Conservation (phyloP, 257 asterid species). For the Ehretia macrophylla region DNA sequence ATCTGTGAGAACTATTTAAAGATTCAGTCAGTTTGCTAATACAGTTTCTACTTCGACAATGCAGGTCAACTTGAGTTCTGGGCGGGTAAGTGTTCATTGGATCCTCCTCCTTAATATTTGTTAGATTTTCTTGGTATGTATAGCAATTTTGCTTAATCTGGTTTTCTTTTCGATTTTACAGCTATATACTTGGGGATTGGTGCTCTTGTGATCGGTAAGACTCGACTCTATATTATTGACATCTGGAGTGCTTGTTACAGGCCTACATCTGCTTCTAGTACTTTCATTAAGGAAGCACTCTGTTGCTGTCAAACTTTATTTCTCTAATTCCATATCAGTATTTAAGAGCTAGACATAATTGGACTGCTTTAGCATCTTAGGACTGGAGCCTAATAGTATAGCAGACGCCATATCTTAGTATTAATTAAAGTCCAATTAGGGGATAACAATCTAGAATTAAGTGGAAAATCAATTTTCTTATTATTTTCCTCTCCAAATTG, state of each 20-base stretch:
- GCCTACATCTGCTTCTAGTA: too few relatives aligned
- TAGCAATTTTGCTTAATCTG: not conserved
- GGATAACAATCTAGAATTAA: not conserved
- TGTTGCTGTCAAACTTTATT: too few relatives aligned
- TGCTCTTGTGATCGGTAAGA: not conserved
- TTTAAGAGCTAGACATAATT: too few relatives aligned
- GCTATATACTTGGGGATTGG: not conserved
- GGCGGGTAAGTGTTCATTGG: not conserved
- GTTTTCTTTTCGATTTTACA: not conserved
- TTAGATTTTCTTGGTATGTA: too few relatives aligned
- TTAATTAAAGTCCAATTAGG: not conserved
- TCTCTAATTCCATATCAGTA: too few relatives aligned
- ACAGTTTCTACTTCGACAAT: slow-evolving; percentile 14
- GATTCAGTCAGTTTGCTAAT: slow-evolving; percentile 14
- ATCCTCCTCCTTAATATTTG: not conserved
- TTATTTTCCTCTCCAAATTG: slow-evolving; percentile 1
- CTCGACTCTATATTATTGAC: not conserved
- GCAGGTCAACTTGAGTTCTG: slow-evolving; percentile 41
- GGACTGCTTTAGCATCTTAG: too few relatives aligned
- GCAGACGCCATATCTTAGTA: not conserved
- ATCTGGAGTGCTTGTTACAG: too few relatives aligned
- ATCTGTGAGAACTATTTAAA: not conserved
- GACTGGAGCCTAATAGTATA: not conserved
- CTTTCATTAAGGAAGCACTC: too few relatives aligned
- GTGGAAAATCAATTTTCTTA: not conserved